Evolutionary conservation across 2,329 filamentous ascomycete genomes (phyloP), one percentile per base, ranked within the genome.

Genomic region (Epichloe sp.): DNA sequence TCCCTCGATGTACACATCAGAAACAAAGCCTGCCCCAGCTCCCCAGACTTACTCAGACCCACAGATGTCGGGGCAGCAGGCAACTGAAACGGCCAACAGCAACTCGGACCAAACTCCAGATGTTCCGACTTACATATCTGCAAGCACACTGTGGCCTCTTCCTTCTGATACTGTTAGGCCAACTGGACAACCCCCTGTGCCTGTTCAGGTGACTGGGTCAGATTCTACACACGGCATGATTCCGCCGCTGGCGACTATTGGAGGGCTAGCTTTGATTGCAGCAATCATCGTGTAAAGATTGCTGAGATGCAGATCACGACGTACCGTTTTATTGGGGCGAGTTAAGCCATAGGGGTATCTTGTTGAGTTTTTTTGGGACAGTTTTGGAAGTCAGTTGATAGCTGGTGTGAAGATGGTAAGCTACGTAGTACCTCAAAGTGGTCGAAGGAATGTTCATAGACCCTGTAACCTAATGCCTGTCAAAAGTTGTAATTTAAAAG

Each of bases 171-270:
- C 52, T 10, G 53, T 52, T 38, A 51, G 48, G 5, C 52, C 58
- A 2, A 53, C 57, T 10, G 57, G 57, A 7, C 51, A 55, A 10
- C 57, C 59, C 7, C 56, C 57, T 15, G 50, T 56, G 10, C 63
- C 64, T 19, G 63, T 57, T 6, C 58, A 55, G 23, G 59, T 68
- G 2, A 55, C 54, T 5, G 54, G 58, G 4, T 66, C 65, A 3
- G 58, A 58, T 44, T 63, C 62, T 2, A 57, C 49, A 1, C 56
- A 52, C 15, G 55, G 56, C 19, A 54, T 55, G 3, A 43, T 60
- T 15, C 54, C 59, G 5, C 52, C 58, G 3, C 45, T 66, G 10
- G 45, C 52, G 6, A 55, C 49, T 2, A 53, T 66, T 40, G 54
- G 55, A 8, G 56, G 57, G n/a, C 46, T 67, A 1, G 52, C 62